Percentiles rank a stretch among this genome's conserved stretches.
Conservation (phyloP, 1,139 yeast genomes). For the Diutina catenulata region DNA sequence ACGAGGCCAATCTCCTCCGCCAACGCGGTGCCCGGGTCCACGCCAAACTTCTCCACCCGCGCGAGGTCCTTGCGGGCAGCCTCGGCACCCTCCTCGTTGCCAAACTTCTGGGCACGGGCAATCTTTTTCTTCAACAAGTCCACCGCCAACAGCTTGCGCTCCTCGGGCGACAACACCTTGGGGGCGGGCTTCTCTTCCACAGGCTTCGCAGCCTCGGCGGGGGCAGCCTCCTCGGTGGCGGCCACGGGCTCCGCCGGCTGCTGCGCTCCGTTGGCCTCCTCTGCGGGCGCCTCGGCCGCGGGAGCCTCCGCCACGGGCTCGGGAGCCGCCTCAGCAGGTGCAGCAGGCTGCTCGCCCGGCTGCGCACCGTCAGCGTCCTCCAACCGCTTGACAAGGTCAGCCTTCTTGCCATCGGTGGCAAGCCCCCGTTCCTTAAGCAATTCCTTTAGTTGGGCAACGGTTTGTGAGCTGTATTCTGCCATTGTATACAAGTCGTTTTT, state of each 20-base stretch:
- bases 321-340: constrained; percentile 9
- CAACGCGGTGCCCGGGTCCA: constrained; percentile 54
- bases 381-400: constrained; percentile 67
- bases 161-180: constrained; percentile 48
- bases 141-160: constrained; percentile 56
- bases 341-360: constrained; percentile 12
- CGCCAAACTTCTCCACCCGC: constrained; percentile 78
- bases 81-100: constrained; percentile 43
- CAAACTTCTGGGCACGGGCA: constrained; percentile 67
- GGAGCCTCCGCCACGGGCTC: constrained; percentile 13
- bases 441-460: constrained; percentile 82
- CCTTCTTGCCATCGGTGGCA: constrained; percentile 70
- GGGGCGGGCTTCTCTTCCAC: constrained; percentile 17
- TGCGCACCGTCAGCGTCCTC: constrained; percentile 15
- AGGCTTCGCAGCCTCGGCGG: constrained; percentile 7
- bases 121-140: constrained; percentile 59
- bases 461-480: constrained; percentile 51
- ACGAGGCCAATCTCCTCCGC: constrained; percentile 57
- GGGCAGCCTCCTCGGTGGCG: constrained; percentile 8
- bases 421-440: constrained; percentile 57
- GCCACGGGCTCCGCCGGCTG: constrained; percentile 2
- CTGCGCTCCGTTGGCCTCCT: too few relatives aligned
- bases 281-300: constrained; percentile 8
- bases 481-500: too few relatives aligned
- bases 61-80: constrained; percentile 46